phyloP scores from a whole-genome alignment of 441 rosid genomes.

The Brassica balearica region DNA sequence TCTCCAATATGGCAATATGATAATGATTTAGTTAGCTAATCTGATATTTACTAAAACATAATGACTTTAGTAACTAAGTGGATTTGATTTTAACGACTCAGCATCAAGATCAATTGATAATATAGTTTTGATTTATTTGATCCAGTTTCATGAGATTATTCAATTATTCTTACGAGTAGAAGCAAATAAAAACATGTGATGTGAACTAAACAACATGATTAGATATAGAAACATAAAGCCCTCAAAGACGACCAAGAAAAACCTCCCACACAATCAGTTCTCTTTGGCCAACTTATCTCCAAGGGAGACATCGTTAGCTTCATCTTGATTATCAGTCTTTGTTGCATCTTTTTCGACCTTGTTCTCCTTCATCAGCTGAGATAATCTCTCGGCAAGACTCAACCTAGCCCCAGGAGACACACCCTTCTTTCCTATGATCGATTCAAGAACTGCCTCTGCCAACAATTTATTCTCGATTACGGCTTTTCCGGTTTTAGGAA shows the following conservation, averaged over 20 bases:
- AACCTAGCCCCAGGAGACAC: constrained; percentile 61
- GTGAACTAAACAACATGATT: no score
- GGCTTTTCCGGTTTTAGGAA: constrained; percentile 51
- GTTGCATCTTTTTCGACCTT: constrained; percentile 11
- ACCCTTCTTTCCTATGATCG: constrained; percentile 72
- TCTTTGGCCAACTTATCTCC: constrained; percentile 24
- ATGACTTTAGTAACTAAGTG: neutral
- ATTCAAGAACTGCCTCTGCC: constrained; percentile 66
- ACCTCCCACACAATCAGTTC: constrained; percentile 24
- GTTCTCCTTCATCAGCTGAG: constrained; percentile 42
- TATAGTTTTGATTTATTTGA: no score
- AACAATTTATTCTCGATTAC: constrained; percentile 70
- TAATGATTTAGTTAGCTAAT: neutral
- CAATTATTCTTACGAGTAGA: no score
- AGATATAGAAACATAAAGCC: neutral
- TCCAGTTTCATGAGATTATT: no score
- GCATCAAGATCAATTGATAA: no score
- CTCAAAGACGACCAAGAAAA: neutral
- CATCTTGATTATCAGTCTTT: constrained; percentile 13
- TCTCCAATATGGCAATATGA: neutral
- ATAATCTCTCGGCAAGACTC: constrained; percentile 59
- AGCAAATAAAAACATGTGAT: no score
- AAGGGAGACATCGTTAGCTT: constrained; percentile 19
- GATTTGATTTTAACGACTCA: no score
- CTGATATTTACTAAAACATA: neutral